A percentile compares a stretch with the other conserved stretches of the same genome.
phyloP scores from a whole-genome alignment of 768 basidiomycete genomes.

The Mycena rosella region DNA sequence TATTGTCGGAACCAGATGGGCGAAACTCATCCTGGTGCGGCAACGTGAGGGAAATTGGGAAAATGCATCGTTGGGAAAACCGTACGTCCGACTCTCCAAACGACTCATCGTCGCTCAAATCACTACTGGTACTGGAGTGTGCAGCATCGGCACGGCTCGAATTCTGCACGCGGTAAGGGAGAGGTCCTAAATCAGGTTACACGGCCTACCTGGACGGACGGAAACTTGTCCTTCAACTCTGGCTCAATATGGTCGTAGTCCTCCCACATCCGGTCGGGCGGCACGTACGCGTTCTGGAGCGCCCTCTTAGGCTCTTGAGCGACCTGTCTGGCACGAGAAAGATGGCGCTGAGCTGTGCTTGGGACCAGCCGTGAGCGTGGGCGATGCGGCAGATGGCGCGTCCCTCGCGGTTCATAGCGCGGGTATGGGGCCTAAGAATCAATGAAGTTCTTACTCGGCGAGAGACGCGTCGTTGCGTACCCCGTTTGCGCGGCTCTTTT shows the following conservation, averaged over 20 bases:
- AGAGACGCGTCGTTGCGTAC: too few species aligned
- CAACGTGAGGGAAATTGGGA: too few species aligned
- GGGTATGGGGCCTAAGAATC: neutral
- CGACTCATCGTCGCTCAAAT: too few species aligned
- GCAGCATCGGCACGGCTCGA: too few species aligned
- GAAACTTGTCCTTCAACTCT: neutral
- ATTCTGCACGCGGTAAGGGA: too few species aligned
- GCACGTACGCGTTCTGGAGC: neutral
- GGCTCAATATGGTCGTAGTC: neutral
- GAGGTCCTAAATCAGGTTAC: too few species aligned
- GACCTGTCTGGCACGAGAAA: constrained; percentile 2
- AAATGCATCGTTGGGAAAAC: too few species aligned
- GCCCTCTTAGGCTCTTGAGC: neutral
- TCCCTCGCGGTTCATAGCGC: constrained; percentile 8
- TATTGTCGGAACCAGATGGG: too few species aligned
- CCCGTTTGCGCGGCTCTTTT: neutral
- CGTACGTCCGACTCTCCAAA: too few species aligned
- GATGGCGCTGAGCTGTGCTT: neutral
- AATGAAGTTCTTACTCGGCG: too few species aligned
- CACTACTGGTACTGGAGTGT: too few species aligned
- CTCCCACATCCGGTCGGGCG: neutral
- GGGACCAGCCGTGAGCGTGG: constrained; percentile 1
- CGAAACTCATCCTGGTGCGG: too few species aligned
- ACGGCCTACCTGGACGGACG: neutral
- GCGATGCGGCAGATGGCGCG: constrained; percentile 23